Conservation (phyloP, 345 rosid species). For the Theobroma cacao region DNA sequence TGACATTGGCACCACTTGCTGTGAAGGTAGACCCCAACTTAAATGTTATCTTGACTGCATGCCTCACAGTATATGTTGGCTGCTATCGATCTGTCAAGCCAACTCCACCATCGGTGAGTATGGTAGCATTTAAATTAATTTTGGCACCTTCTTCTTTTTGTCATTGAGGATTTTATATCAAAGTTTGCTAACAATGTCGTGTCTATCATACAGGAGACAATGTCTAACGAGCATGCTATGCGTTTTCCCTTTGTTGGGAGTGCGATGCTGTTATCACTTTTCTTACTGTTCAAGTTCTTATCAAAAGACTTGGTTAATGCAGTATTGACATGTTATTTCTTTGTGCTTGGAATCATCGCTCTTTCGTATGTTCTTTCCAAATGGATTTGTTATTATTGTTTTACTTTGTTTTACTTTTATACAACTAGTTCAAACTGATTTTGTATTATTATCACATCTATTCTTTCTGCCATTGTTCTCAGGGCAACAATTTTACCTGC, state of each 20-base stretch:
- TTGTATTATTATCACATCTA: conserved; percentile 15
- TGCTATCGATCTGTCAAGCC: conserved; percentile 98
- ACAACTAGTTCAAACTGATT: background rate
- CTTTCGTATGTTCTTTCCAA: conserved; percentile 74
- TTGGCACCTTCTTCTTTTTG: background rate
- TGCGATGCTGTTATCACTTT: conserved; percentile 91
- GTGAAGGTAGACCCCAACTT: conserved; percentile 86
- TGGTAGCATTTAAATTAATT: background rate
- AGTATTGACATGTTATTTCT: conserved; percentile 90
- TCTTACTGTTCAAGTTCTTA: conserved; percentile 93
- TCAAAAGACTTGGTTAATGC: conserved; percentile 96
- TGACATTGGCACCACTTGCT: conserved; percentile 86
- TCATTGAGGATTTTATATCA: background rate
- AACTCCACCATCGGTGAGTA: conserved; percentile 55
- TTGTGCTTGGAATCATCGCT: conserved; percentile 87
- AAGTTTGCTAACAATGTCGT: background rate
- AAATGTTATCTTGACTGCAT: conserved; percentile 84
- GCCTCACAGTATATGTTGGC: conserved; percentile 90
- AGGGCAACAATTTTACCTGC: conserved; percentile 94
- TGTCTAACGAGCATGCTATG: conserved; percentile 99
- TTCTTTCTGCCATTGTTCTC: conserved; percentile 19
- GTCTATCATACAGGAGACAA: conserved; percentile 64
- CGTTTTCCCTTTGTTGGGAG: conserved; percentile 98
- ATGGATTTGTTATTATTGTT: conserved; percentile 6
- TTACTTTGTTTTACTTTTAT: background rate